These are phyloP conservation scores for Yamadazyma philogaea DNA, from an alignment of 805 yeast genomes.

Conservation along the genomic window DNA sequence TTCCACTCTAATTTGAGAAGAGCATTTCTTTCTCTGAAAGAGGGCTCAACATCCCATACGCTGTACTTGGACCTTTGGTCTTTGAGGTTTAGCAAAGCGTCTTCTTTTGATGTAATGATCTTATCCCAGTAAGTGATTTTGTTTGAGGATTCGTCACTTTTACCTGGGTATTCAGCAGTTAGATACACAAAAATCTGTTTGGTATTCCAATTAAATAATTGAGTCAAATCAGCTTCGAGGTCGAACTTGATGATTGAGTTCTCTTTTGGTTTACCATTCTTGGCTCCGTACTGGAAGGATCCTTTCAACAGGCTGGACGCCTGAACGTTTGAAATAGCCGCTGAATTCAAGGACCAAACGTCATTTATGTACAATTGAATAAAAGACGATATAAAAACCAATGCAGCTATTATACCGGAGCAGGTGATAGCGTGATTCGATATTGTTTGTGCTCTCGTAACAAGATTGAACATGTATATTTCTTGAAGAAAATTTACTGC, in stretches of 20 bases:
- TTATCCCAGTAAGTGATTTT: conserved; percentile 89
- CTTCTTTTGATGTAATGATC: conserved; percentile 58
- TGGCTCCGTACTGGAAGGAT: conserved; percentile 67
- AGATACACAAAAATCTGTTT: conserved; percentile 91
- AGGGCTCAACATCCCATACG: conserved; percentile 78
- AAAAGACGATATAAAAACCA: conserved; percentile 48
- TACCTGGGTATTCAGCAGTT: conserved; percentile 75
- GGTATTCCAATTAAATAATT: conserved; percentile 94
- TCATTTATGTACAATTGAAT: conserved; percentile 45
- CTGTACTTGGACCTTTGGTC: conserved; percentile 70
- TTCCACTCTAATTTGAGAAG: conserved; percentile 79
- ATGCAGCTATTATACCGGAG: conserved; percentile 39
- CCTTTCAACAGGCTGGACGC: conserved; percentile 45
- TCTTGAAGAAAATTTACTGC: neutral
- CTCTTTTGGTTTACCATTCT: conserved; percentile 66
- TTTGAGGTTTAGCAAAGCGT: conserved; percentile 54
- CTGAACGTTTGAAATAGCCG: conserved; percentile 33
- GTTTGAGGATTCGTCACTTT: conserved; percentile 43
- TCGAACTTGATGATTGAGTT: conserved; percentile 72
- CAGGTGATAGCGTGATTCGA: conserved; percentile 55
- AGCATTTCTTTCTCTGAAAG: conserved; percentile 62
- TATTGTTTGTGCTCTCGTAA: conserved; percentile 43
- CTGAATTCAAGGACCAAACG: conserved; percentile 42
- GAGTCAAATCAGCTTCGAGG: conserved; percentile 66
- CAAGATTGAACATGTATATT: conserved; percentile 30